Base-by-base conservation (phyloP, 305 asterid genomes). In the Fraxinus greggii region DNA sequence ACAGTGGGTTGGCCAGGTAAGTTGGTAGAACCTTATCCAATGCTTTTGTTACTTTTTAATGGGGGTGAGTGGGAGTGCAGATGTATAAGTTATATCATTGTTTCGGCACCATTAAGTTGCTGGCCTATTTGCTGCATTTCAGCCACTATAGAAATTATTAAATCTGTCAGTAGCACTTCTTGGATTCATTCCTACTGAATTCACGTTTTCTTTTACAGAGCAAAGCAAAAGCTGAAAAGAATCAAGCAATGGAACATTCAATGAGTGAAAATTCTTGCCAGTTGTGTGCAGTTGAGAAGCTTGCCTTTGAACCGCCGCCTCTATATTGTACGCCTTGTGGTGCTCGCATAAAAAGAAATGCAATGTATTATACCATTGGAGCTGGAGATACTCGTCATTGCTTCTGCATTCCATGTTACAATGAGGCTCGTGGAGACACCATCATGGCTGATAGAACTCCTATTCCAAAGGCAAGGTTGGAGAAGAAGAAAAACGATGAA, bases 1-100 rank as follows among this genome's bases (percentile, higher is more conserved):
- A 84, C 98, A 88, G 88, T 97, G 99, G 99, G 90, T 95, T 61
- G 99, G 99, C 84, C 99, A 97, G 98, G 99, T 97, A 78, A 88
- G 92, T 89, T 79, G 70, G 17, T 48, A 32, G n/a, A 32, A 80
- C 80, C 65, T 61, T 69, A 13, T 79, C 17, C 74, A 40, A 38
- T 80, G 65, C 78, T 70, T 76, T 80, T 54, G 78, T 72, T 81
- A 79, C 69, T 63, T 35, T 59, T 63, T 63, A 24, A 19, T 78
- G 17, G 31, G 51, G 51, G 48, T 72, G 17, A 72, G 54, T 32
- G 45, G 29, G 48, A 38, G 28, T 35, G 45, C 77, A 72, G 48
- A 72, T 33, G 54, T 33, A 31, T 72, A 21, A 48, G 77, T 76
- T 78, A 29, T 80, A 80, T 83, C 79, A 19, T 65, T 38, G 56